Conservation (phyloP, 768 basidiomycete species). For the Boletellus emodensis region DNA sequence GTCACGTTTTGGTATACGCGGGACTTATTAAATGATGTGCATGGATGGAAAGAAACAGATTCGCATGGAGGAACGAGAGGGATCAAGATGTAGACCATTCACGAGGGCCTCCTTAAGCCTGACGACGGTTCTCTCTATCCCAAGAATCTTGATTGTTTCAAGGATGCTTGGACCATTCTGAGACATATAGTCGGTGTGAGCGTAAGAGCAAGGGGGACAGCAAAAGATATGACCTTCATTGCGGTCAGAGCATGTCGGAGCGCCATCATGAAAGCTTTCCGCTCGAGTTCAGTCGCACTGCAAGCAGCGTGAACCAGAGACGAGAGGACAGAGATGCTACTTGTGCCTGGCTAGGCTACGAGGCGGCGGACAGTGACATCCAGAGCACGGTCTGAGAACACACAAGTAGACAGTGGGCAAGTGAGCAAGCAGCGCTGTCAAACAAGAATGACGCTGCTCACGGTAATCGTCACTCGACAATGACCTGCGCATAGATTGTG, state of each 20-base stretch:
- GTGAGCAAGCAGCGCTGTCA: background rate
- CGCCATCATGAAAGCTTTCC: slow-evolving; percentile 63
- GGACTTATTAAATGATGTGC: no score
- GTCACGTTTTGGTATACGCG: no score
- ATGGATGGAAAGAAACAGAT: no score
- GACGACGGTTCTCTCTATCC: slow-evolving; percentile 23
- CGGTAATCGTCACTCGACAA: slow-evolving; percentile 43
- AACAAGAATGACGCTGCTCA: slow-evolving; percentile 22
- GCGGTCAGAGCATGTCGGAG: slow-evolving; percentile 79
- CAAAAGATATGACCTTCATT: slow-evolving; percentile 57
- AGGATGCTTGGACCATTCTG: slow-evolving; percentile 43
- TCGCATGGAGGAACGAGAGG: background rate
- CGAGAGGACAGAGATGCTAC: slow-evolving; percentile 25
- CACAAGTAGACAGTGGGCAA: background rate
- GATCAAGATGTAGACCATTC: background rate
- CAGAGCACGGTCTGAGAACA: slow-evolving; percentile 8
- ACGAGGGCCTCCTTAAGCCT: slow-evolving; percentile 17
- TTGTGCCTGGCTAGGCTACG: background rate
- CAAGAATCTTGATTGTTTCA: slow-evolving; percentile 37
- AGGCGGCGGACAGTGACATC: slow-evolving; percentile 4
- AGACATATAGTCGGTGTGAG: background rate
- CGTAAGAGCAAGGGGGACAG: background rate
- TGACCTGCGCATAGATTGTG: slow-evolving; percentile 47
- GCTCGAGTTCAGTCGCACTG: slow-evolving; percentile 35
- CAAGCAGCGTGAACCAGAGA: slow-evolving; percentile 44